Base-by-base conservation (phyloP, 805 yeast genomes). In the Torulaspora quercuum region DNA sequence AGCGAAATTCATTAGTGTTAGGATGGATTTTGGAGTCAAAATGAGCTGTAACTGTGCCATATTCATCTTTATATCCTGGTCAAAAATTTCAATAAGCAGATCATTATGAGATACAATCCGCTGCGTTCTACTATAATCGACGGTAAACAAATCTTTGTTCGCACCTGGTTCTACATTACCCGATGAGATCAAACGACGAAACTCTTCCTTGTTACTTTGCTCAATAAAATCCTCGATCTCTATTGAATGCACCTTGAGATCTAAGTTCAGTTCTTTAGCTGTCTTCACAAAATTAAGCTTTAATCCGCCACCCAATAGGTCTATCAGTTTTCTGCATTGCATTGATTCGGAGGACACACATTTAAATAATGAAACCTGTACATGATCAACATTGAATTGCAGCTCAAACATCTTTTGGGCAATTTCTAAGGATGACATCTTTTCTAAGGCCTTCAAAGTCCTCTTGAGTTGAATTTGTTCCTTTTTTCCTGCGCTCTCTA, bases 31-130 rank as follows among this genome's bases (percentile, higher is more conserved):
- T 31, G 97, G 76, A 0, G 94, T 78, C 5, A 89, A 61, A 2
- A 84, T 81, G 23, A 83, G 70, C 44, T 76, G 76, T 36, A 92
- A 74, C 9, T 94, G 86, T 0, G 95, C 87, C 62, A 92, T 71
- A 27, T 78, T 70, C 33, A 92, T 64, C 6, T 74, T 68, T 4
- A 89, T 73, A 46, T 75, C 78, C 57, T 87, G 95, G 52, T 89
- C 96, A 56, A 72, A 80, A 0, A 82, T 78, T 42, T 77, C 87
- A 33, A 82, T 77, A 10, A 48, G 45, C 22, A 67, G 69, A 2
- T 69, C 68, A 17, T 76, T 67, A 33, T 72, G 71, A 11, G 66
- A 70, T 7, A 76, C 87, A 30, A 76, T 57, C 53, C 94, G 68
- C 53, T 76, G 81, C 0, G 65, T 62, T 46, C 90, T 67, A 7